Base-by-base conservation (phyloP, 768 basidiomycete species). In the Leucosporidium creatinivorum region DNA sequence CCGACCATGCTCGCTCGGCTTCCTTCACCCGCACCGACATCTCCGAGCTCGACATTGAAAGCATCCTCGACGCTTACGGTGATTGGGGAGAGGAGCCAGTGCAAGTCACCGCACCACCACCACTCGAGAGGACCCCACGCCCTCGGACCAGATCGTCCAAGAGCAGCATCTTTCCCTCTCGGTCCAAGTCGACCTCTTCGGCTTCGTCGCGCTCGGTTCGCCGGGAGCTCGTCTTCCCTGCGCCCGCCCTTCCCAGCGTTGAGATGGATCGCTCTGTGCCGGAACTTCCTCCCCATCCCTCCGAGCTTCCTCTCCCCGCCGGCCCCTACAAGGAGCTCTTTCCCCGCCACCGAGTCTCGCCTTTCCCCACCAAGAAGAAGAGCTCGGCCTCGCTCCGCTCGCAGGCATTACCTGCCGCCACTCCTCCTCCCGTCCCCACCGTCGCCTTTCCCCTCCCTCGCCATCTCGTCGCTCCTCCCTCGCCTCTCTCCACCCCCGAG, bases 11-110 rank as follows among this genome's bases (percentile, higher is more conserved):
- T 44, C 39, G 39, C 39, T 44, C 39, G 39, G 39, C 15, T 3
- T 54, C 52, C 15, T 54, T 54, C 52, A 54, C 52, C 52, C 21
- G 17, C 25, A 54, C 52, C 52, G 52, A 54, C 52, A 28, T 54
- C 52, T 25, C 52, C n/a, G 52, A 54, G 12, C 52, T 54, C 25
- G 52, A 54, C 52, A 54, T 54, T 54, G 52, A 54, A 5, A 26
- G 15, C 52, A 25, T 54, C 26, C 15, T 54, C 25, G 15, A 28
- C 52, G 15, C 23, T 3, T 54, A 26, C 28, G 52, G 28, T 21
- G 52, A 44, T 15, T 44, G 39, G 39, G 39, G 39, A 10, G 39
- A 44, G 10, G 39, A 7, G 10, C 8, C 8, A 17, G 39, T 44
- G 8, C 39, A 44, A 15, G 39, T 44, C 39, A 44, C 39, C 15